Base-by-base conservation (phyloP, 345 rosid species). In the Hibiscus trionum region DNA sequence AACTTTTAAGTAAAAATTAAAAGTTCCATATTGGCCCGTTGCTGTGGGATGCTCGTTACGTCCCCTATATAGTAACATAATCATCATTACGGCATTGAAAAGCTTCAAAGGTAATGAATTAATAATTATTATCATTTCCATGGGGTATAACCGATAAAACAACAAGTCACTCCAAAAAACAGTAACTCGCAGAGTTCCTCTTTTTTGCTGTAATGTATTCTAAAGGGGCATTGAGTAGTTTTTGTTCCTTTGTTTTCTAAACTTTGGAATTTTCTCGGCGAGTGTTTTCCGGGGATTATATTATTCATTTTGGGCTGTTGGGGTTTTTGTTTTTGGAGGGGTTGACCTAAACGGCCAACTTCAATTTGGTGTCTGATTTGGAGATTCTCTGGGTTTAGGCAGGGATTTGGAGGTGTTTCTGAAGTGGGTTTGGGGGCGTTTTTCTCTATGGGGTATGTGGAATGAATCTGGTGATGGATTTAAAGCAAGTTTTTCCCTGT, bases 331-430 rank as follows among this genome's bases (percentile, higher is more conserved):
- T 66, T 57, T 33, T 58, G 76, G 55, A 74, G 80, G 63, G 60
- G 83, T 79, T 86, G 86, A 80, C 86, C 87, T 81, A 77, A 81
- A 26, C 67, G 50, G 55, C 52, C 15, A 61, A 70, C 31, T 26
- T n/a, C 64, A 39, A 10, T 19, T 62, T 50, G 65, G 39, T 67
- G 68, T 77, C 77, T 73, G 72, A 73, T 78, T 57, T 19, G 66
- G 72, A 47, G 73, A 64, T 73, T 80, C 44, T 72, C 39, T 42
- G 74, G 76, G 35, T 26, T 58, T 58, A 4, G 61, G 5, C 31
- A 11, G 33, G 15, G 33, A 58, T 58, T 58, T 58, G 61, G 31
- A 58, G 31, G 61, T 57, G 61, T 24, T 47, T 73, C n/a, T 61
- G 70, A 64, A 74, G 81, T 72, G 84, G 85, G 78, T 81, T 66